phyloP scores from a whole-genome alignment of 805 yeast species.

The Spathaspora arborariae region DNA sequence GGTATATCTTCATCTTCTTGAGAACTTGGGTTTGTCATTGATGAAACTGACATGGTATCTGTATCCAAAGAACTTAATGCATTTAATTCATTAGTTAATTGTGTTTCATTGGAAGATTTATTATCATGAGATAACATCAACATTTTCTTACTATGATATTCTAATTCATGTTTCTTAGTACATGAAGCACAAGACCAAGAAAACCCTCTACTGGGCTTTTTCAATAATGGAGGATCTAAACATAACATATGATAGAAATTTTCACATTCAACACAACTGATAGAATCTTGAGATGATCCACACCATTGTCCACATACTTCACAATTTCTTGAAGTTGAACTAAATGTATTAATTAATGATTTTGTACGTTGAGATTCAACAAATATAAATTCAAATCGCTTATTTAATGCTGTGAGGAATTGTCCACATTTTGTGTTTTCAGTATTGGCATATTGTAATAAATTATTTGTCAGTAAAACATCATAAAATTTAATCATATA shows the following conservation, averaged over 20 bases:
- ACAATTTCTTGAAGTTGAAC: slow-evolving; percentile 53
- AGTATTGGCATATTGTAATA: slow-evolving; percentile 31
- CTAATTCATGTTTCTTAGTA: slow-evolving; percentile 52
- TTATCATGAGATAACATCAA: slow-evolving; percentile 42
- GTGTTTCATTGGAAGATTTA: slow-evolving; percentile 35
- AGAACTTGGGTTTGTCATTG: neutral
- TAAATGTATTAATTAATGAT: slow-evolving; percentile 59
- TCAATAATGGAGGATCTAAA: slow-evolving; percentile 75
- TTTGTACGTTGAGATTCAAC: slow-evolving; percentile 66
- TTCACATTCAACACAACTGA: slow-evolving; percentile 76
- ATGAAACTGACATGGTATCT: neutral
- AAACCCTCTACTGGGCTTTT: slow-evolving; percentile 81
- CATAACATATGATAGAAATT: slow-evolving; percentile 76
- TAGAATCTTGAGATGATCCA: slow-evolving; percentile 54
- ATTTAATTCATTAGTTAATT: slow-evolving; percentile 21
- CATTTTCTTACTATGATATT: slow-evolving; percentile 34
- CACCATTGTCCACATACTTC: slow-evolving; percentile 86
- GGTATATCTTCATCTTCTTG: slow-evolving; percentile 4
- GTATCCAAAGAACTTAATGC: slow-evolving; percentile 9
- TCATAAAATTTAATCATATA: slow-evolving; percentile 82
- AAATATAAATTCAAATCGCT: slow-evolving; percentile 69
- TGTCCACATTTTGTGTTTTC: slow-evolving; percentile 52
- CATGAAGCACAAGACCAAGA: slow-evolving; percentile 89
- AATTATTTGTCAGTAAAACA: slow-evolving; percentile 56
- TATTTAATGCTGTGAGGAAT: slow-evolving; percentile 57